Percentiles rank a stretch among this genome's conserved stretches.
Conservation (phyloP, 2,329 filamentous ascomycete species). For the Cadophora sp. region DNA sequence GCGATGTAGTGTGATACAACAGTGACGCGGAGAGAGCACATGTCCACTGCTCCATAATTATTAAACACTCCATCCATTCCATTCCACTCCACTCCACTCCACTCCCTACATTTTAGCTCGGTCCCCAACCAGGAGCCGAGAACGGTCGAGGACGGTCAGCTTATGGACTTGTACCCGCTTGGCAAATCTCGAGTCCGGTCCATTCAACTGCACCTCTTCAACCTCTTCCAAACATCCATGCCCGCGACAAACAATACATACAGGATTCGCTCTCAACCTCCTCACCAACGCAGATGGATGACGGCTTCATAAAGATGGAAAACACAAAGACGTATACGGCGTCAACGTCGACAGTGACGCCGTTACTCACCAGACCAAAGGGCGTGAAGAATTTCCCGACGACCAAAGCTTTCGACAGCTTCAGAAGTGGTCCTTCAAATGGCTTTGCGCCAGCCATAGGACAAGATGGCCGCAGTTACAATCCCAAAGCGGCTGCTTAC, state of each 20-base stretch:
- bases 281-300: constrained; percentile 16
- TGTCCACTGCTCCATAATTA: constrained; percentile 9
- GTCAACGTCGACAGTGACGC: constrained; percentile 38
- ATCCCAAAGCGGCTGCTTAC: constrained; percentile 66
- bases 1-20: background rate
- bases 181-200: constrained; percentile 8
- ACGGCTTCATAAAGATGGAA: constrained; percentile 28
- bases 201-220: background rate
- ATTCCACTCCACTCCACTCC: background rate
- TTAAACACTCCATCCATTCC: constrained; percentile 1
- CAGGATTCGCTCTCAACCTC: background rate
- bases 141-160: constrained; percentile 15
- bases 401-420: constrained; percentile 39
- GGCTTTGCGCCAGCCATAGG: constrained; percentile 32
- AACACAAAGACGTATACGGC: constrained; percentile 32
- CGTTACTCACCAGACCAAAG: constrained; percentile 36
- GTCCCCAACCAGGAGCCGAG: constrained; percentile 4
- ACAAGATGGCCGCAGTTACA: constrained; percentile 53
- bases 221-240: constrained; percentile 7
- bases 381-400: constrained; percentile 28
- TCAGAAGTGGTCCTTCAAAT: constrained; percentile 34
- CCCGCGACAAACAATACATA: background rate
- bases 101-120: background rate
- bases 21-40: background rate
- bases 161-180: background rate